phyloP scores from a whole-genome alignment of 2,329 filamentous ascomycete genomes.

The Penicillium paneum region DNA sequence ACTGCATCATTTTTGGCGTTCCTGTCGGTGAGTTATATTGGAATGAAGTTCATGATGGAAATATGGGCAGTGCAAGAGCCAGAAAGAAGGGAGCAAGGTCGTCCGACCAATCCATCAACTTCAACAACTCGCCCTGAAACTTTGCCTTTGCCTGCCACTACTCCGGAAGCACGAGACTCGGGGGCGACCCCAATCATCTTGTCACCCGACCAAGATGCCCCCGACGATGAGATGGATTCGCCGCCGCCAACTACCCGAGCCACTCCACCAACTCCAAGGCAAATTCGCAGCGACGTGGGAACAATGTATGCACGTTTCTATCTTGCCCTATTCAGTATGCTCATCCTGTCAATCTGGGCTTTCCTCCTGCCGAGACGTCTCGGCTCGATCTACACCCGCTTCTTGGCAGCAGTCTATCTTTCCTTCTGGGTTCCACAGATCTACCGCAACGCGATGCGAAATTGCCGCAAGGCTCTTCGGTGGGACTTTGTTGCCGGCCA shows the following conservation, averaged over 20 bases:
- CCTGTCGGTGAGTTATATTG: slow-evolving; percentile 59
- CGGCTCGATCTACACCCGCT: slow-evolving; percentile 56
- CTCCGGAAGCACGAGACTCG: slow-evolving; percentile 42
- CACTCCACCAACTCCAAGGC: slow-evolving; percentile 33
- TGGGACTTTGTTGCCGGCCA: slow-evolving; percentile 90
- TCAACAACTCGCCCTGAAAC: slow-evolving; percentile 32
- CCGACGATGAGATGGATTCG: slow-evolving; percentile 36
- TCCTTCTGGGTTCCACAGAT: slow-evolving; percentile 94
- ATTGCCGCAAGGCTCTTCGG: slow-evolving; percentile 83
- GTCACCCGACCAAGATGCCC: slow-evolving; percentile 57
- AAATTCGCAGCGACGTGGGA: slow-evolving; percentile 50
- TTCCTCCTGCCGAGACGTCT: slow-evolving; percentile 54
- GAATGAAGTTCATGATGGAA: slow-evolving; percentile 64
- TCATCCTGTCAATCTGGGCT: slow-evolving; percentile 60
- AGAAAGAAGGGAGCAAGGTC: slow-evolving; percentile 38
- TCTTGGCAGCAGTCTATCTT: slow-evolving; percentile 70
- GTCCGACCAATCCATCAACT: slow-evolving; percentile 24
- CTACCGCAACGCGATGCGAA: slow-evolving; percentile 81
- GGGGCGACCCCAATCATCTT: slow-evolving; percentile 57
- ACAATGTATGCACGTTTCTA: slow-evolving; percentile 62
- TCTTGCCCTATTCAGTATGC: slow-evolving; percentile 55
- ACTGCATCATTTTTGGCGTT: slow-evolving; percentile 58
- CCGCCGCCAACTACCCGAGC: slow-evolving; percentile 32
- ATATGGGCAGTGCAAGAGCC: slow-evolving; percentile 62
- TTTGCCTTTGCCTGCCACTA: slow-evolving; percentile 53